These are phyloP conservation scores for Exserohilum turcica DNA, from an alignment of 2,329 filamentous ascomycete genomes.

Conservation along the genomic window DNA sequence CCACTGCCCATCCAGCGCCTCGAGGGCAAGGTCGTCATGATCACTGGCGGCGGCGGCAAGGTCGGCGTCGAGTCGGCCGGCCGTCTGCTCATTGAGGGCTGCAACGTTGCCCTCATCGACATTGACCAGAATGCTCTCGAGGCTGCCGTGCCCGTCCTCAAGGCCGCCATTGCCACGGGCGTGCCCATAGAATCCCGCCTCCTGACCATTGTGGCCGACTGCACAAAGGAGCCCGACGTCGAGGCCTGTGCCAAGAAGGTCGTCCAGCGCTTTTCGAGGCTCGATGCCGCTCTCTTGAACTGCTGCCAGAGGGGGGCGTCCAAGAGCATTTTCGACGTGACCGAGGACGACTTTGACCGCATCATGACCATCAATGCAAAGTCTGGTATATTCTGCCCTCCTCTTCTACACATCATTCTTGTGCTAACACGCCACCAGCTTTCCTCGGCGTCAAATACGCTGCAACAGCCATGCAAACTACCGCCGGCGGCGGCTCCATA, in stretches of 20 bases:
- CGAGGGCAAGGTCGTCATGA: slow-evolving; percentile 39
- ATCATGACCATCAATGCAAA: slow-evolving; percentile 48
- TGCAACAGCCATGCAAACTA: slow-evolving; percentile 39
- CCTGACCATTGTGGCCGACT: slow-evolving; percentile 43
- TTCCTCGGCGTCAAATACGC: slow-evolving; percentile 48
- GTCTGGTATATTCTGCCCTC: slow-evolving; percentile 36
- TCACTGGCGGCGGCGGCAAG: slow-evolving; percentile 42
- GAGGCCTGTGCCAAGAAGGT: slow-evolving; percentile 29
- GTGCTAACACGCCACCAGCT: slow-evolving; percentile 24
- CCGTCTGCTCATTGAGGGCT: slow-evolving; percentile 45
- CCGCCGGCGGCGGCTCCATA: slow-evolving; percentile 45
- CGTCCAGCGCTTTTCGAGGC: slow-evolving; percentile 32
- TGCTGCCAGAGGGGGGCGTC: slow-evolving; percentile 33
- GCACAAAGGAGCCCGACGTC: slow-evolving; percentile 42
- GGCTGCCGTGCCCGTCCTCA: slow-evolving; percentile 30
- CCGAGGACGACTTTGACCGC: slow-evolving; percentile 43
- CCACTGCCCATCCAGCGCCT: slow-evolving; percentile 41
- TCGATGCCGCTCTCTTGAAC: slow-evolving; percentile 39
- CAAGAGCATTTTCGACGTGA: slow-evolving; percentile 46
- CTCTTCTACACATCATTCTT: background rate
- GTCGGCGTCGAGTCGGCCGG: slow-evolving; percentile 45
- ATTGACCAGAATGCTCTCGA: slow-evolving; percentile 37
- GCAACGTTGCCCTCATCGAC: slow-evolving; percentile 47
- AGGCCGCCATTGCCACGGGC: slow-evolving; percentile 33
- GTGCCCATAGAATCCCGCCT: slow-evolving; percentile 32